Percentiles rank a stretch among this genome's conserved stretches.
Conservation (phyloP, 257 asterid species). For the Nemophila menziesii region DNA sequence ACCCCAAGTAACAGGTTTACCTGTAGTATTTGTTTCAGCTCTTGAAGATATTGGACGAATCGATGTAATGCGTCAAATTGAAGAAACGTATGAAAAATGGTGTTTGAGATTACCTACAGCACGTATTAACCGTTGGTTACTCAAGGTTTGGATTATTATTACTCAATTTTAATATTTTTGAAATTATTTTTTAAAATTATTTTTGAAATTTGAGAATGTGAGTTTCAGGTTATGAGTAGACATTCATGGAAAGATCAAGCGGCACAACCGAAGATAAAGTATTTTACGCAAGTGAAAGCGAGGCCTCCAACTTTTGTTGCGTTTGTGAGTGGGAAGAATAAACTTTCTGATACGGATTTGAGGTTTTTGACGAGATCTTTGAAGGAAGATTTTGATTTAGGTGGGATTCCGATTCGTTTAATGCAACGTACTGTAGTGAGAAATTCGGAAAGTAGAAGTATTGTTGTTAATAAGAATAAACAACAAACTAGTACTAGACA, state of each 20-base stretch:
- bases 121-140: constrained; percentile 81
- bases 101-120: constrained; percentile 80
- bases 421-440: constrained; percentile 50
- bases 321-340: constrained; percentile 56
- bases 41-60: constrained; percentile 69
- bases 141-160: constrained; percentile 40
- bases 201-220: too few species aligned
- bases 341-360: constrained; percentile 60
- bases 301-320: constrained; percentile 97
- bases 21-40: constrained; percentile 88
- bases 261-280: constrained; percentile 87
- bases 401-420: constrained; percentile 86
- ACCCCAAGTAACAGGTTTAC: constrained; percentile 90
- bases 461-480: constrained; percentile 22
- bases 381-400: constrained; percentile 85
- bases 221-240: constrained; percentile 71
- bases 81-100: constrained; percentile 80
- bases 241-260: constrained; percentile 95
- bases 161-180: neutral
- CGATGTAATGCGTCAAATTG: constrained; percentile 66
- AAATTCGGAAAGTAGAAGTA: constrained; percentile 17
- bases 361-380: constrained; percentile 78
- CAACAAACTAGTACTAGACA: too few species aligned
- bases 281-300: constrained; percentile 95
- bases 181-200: too few species aligned